A percentile compares a stretch with the other conserved stretches of the same genome.
phyloP scores from a whole-genome alignment of 2,329 filamentous ascomycete genomes.

The Ophiosphaerella korrae region DNA sequence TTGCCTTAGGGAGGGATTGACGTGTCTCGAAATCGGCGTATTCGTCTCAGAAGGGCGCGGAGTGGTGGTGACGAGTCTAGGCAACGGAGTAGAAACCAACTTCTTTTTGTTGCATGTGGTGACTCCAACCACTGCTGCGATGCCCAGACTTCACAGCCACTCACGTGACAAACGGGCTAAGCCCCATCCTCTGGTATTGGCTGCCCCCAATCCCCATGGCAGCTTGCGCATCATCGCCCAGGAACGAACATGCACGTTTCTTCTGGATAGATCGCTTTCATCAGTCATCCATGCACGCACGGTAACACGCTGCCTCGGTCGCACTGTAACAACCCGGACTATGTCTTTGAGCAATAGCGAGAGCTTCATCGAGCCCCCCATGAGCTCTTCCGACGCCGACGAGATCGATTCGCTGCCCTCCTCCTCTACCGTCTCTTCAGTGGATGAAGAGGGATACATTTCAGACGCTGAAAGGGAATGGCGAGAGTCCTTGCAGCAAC shows the following conservation, averaged over 20 bases:
- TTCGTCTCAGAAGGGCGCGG: background rate
- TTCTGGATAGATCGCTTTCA: slow-evolving; percentile 4
- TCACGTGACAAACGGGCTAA: slow-evolving; percentile 23
- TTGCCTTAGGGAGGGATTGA: slow-evolving; percentile 4
- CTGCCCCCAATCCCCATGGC: background rate
- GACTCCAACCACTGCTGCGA: slow-evolving; percentile 17
- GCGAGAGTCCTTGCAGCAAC: slow-evolving; percentile 90
- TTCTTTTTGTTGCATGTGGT: slow-evolving; percentile 20
- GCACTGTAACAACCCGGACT: slow-evolving; percentile 5
- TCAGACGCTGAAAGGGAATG: slow-evolving; percentile 94
- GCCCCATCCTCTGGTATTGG: slow-evolving; percentile 36
- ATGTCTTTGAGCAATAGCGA: slow-evolving; percentile 47
- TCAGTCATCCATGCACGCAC: slow-evolving; percentile 22
- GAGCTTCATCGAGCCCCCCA: slow-evolving; percentile 44
- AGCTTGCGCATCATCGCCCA: slow-evolving; percentile 3
- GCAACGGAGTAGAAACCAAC: background rate
- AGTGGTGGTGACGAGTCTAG: background rate
- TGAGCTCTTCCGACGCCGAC: slow-evolving; percentile 44
- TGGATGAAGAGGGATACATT: slow-evolving; percentile 63
- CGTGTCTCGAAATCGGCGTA: background rate
- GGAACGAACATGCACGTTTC: slow-evolving; percentile 7
- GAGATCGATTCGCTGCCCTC: slow-evolving; percentile 58
- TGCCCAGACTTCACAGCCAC: slow-evolving; percentile 20
- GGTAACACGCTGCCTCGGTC: slow-evolving; percentile 16
- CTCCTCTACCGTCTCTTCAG: slow-evolving; percentile 56